Conservation (phyloP, 1,139 yeast genomes). For the Pichia inconspicua region DNA sequence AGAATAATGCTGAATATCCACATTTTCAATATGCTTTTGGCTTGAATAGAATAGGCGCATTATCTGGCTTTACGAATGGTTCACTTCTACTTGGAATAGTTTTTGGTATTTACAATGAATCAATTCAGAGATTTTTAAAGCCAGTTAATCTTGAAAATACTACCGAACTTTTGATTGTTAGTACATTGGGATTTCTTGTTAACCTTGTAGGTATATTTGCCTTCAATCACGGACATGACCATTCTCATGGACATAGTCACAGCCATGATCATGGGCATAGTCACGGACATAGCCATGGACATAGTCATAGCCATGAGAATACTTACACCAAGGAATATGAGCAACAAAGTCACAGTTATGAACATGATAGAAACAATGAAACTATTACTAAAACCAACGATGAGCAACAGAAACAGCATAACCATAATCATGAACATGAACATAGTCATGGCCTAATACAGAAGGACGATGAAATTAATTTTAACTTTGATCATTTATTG, state of each 20-base stretch:
- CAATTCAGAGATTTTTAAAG: slow-evolving; percentile 66
- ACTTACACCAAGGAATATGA: slow-evolving; percentile 3
- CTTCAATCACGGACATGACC: slow-evolving; percentile 64
- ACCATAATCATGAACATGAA: slow-evolving; percentile 3
- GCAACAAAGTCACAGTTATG: too few relatives aligned
- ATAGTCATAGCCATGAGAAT: neutral
- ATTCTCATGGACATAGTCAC: slow-evolving; percentile 27
- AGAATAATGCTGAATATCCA: slow-evolving; percentile 33
- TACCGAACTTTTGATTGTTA: slow-evolving; percentile 78
- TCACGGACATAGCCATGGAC: slow-evolving; percentile 24
- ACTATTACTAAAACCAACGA: too few relatives aligned
- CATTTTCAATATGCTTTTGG: slow-evolving; percentile 81
- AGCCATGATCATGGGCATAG: slow-evolving; percentile 31
- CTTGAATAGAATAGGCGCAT: slow-evolving; percentile 71
- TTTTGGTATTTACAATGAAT: slow-evolving; percentile 80
- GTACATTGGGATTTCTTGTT: slow-evolving; percentile 75
- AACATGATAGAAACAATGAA: too few relatives aligned
- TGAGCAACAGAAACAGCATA: neutral
- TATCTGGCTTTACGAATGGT: slow-evolving; percentile 95
- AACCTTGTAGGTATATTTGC: slow-evolving; percentile 91
- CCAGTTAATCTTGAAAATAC: slow-evolving; percentile 78
- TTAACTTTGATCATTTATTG: neutral
- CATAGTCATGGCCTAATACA: slow-evolving; percentile 1
- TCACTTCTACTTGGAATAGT: slow-evolving; percentile 81
- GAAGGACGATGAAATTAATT: neutral